Evolutionary conservation across 805 yeast species (phyloP), one percentile per base, ranked within the genome.

Genomic region (Myxozyma melibiosi): DNA sequence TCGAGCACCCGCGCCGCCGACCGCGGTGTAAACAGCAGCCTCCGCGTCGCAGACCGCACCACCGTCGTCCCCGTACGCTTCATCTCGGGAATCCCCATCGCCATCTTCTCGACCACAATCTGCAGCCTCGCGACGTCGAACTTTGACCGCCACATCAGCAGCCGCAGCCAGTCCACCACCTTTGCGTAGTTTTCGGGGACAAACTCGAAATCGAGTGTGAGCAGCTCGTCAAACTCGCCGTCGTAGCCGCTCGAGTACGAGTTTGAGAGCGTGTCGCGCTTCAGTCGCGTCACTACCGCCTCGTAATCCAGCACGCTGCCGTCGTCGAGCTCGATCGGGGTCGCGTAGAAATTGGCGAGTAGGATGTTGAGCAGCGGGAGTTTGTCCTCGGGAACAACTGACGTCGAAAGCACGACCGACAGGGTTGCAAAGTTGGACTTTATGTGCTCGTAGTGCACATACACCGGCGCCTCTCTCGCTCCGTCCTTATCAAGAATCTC

Each of bases 401-500:
- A 78, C 0, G 88, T 81, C 8, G 85, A 80, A 67, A 88, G 70
- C 35, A 85, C 70, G 37, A 89, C 68, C 56, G 84, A 81, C 20
- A 90, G 76, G 13, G 86, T 82, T 34, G 88, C 81, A 68, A 92
- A 94, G 66, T 87, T 84, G 1, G 97, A 88, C 53, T 84, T 80
- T 67, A 82, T 85, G 62, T 85, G 82, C 71, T 94, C 97, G 65
- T 87, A 79, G 68, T 90, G 94, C 50, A 91, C 69, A 60, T 83
- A 84, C 37, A 91, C 70, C 3, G 91, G 90, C 60, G 86, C 78
- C 49, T 78, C 75, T 1, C 55, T 28, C 13, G 31, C 39, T 16
- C 35, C 52, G 25, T 66, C 66, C 2, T 16, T 34, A 22, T 55
- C 51, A 14, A 70, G 50, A 14, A 60, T 34, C 31, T 47, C 41